These are phyloP conservation scores for Juglanconis oblonga DNA, from an alignment of 2,329 filamentous ascomycete genomes.

Conservation along the genomic window DNA sequence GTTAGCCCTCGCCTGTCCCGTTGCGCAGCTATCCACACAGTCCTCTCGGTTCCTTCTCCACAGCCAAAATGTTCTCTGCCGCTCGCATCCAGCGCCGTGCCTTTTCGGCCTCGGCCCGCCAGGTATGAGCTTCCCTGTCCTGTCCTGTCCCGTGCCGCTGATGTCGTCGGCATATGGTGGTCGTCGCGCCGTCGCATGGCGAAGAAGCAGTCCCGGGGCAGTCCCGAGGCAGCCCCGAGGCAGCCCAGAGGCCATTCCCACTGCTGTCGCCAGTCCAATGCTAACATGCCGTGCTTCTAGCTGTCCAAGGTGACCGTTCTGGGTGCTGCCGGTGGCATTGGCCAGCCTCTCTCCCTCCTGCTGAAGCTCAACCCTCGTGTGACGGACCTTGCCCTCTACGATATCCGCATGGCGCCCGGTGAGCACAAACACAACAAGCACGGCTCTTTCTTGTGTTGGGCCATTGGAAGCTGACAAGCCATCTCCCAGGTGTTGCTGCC, in stretches of 20 bases:
- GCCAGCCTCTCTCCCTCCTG: conserved; percentile 94
- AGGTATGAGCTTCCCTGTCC: conserved; percentile 47
- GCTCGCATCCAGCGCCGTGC: conserved; percentile 70
- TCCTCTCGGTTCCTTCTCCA: conserved; percentile 3
- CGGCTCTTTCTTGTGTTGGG: not conserved
- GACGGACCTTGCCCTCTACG: conserved; percentile 91
- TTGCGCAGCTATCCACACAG: not conserved
- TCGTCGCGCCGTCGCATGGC: no score
- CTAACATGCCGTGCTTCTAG: conserved; percentile 45
- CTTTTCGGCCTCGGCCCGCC: conserved; percentile 75
- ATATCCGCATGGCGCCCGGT: conserved; percentile 94
- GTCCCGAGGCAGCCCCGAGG: not conserved
- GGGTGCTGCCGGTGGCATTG: conserved; percentile 96
- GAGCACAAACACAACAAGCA: conserved; percentile 25
- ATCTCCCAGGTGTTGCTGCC: conserved; percentile 81
- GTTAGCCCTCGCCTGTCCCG: not conserved
- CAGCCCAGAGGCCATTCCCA: conserved; percentile 3
- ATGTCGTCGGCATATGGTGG: no score
- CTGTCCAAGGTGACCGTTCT: conserved; percentile 97
- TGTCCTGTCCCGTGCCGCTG: not conserved
- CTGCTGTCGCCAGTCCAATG: conserved; percentile 17
- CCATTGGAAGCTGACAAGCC: conserved; percentile 23
- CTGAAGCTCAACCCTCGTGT: conserved; percentile 98
- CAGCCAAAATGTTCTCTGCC: conserved; percentile 70
- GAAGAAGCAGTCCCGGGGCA: not conserved